These are phyloP conservation scores for Globisporangium canariense DNA, from an alignment of 352 stramenopile genomes.

Conservation along the genomic window DNA sequence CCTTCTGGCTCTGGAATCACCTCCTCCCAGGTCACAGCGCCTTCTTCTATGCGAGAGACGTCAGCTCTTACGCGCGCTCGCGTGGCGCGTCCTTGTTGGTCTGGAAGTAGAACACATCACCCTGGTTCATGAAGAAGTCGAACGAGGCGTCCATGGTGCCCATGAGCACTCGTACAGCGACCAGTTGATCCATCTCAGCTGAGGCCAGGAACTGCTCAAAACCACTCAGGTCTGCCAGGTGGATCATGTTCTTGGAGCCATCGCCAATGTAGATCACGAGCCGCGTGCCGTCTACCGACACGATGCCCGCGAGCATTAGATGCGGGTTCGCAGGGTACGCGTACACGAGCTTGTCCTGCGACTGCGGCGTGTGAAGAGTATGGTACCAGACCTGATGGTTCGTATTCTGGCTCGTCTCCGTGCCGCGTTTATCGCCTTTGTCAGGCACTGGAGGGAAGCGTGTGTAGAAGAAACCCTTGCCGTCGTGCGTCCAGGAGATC, in stretches of 20 bases:
- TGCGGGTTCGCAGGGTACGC: slow-evolving; percentile 72
- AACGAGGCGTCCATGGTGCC: slow-evolving; percentile 85
- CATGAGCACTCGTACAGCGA: slow-evolving; percentile 75
- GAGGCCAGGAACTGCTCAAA: slow-evolving; percentile 50
- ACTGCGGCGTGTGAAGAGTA: slow-evolving; percentile 59
- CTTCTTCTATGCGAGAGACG: slow-evolving; percentile 8
- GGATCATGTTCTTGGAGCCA: slow-evolving; percentile 88
- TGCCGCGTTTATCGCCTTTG: slow-evolving; percentile 57
- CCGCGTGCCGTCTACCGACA: slow-evolving; percentile 78
- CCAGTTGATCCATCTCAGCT: slow-evolving; percentile 20
- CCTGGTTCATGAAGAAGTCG: slow-evolving; percentile 87
- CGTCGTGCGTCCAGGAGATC: slow-evolving; percentile 81
- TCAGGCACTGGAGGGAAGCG: slow-evolving; percentile 69
- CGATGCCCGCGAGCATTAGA: slow-evolving; percentile 58
- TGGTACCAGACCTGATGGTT: slow-evolving; percentile 87
- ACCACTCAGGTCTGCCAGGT: slow-evolving; percentile 50
- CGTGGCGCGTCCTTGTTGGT: slow-evolving; percentile 81
- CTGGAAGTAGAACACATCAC: slow-evolving; percentile 84
- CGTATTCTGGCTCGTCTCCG: slow-evolving; percentile 71
- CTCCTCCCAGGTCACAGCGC: slow-evolving; percentile 56
- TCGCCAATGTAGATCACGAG: slow-evolving; percentile 77
- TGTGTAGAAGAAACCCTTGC: slow-evolving; percentile 86
- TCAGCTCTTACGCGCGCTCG: slow-evolving; percentile 57
- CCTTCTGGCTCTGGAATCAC: slow-evolving; percentile 80
- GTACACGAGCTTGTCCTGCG: slow-evolving; percentile 74